Percentiles rank a stretch among this genome's conserved stretches.
Evolutionary conservation across 371 early-diverging fungal species (phyloP).

Genomic region (Capillidium heterosporum): DNA sequence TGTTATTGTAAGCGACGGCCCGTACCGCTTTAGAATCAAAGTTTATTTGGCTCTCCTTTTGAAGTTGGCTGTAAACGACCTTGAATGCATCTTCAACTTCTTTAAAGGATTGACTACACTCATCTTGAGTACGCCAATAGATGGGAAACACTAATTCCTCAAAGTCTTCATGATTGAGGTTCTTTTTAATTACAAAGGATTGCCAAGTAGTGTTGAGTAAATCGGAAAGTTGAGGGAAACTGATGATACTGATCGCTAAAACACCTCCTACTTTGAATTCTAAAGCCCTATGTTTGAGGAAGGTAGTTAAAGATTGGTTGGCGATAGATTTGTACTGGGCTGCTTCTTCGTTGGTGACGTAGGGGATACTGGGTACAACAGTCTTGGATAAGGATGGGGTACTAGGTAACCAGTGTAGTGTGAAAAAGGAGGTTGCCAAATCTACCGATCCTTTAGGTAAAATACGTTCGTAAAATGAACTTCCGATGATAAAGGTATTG

Average conservation of each 20-base stretch:
- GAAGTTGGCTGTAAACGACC: neutral
- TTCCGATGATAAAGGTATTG: neutral
- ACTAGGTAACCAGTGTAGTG: neutral
- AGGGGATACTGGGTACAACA: neutral
- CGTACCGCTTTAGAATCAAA: neutral
- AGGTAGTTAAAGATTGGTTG: slow-evolving; percentile 31
- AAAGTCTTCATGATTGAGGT: neutral
- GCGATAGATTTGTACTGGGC: slow-evolving; percentile 22
- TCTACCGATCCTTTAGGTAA: neutral
- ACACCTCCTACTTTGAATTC: slow-evolving; percentile 10
- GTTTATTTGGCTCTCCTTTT: neutral
- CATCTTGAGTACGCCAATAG: neutral
- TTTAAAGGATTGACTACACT: neutral
- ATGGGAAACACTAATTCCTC: neutral
- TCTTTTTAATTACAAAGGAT: neutral
- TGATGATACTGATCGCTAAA: neutral
- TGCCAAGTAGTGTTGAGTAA: neutral
- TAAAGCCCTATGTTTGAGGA: slow-evolving; percentile 32
- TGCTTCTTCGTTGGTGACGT: neutral
- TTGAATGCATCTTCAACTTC: neutral
- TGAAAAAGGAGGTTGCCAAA: neutral
- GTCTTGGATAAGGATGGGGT: neutral
- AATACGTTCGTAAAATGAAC: neutral
- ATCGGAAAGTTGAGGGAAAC: neutral
- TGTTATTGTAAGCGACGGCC: neutral